Evolutionary conservation across 495 filamentous ascomycete species (phyloP), one percentile per base, ranked within the genome.

Genomic region (Penicillium subrubescens): DNA sequence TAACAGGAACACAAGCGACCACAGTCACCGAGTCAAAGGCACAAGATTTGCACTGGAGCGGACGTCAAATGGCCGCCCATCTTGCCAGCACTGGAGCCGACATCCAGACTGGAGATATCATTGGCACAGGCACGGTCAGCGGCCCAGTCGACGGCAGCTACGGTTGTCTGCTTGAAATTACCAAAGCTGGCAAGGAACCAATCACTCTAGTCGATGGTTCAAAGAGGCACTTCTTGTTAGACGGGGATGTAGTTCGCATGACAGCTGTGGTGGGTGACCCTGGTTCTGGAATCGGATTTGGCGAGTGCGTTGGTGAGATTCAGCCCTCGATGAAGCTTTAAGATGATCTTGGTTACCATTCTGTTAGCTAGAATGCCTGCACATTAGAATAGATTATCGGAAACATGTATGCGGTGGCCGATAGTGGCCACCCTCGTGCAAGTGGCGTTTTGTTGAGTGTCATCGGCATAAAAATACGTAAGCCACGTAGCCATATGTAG

Each of bases 11-110:
- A 1, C 78, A 78, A 11, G 80, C 80, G 0, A 87, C 86, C 0
- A 90, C 83, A 0, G 83, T 93, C 46, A 78, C 78, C 14, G 77
- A 76, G 48, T 89, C 88, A 8, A 88, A 79, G 46, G 83, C 82
- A 7, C 78, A 76, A 53, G 81, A 94, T 69, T 83, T 96, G 27
- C 83, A 94, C 54, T 97, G 88, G 85, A 92, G 89, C 10, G 94
- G 92, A 68, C 84, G 89, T 8, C 93, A 97, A 76, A 94, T 96
- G 91, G 79, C 92, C 33, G 88, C 93, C 0, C 92, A 97, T 73
- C 90, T 96, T 64, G 86, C 90, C 5, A 82, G 92, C 34, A 87
- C 84, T 12, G 93, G 93, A 12, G 94, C 92, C 69, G 84, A 86
- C 8, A 74, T 97, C 73, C 84, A 85, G 31, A 82, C 88, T 0